Conservation (phyloP, 768 basidiomycete genomes). For the Harrya chromipes region DNA sequence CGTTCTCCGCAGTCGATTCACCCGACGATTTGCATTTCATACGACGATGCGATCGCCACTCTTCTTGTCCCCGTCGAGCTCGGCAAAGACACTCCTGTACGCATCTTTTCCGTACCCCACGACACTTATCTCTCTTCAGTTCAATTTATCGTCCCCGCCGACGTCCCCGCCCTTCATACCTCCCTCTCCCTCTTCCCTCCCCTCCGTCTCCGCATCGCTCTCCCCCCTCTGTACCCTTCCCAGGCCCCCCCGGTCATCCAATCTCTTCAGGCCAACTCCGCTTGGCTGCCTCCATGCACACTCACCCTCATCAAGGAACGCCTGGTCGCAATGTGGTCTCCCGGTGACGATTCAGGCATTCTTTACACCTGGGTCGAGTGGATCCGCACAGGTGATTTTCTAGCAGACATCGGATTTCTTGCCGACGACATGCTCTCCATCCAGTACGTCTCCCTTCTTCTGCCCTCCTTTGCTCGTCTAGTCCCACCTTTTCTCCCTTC, state of each 20-base stretch:
- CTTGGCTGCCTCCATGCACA: slow-evolving; percentile 49
- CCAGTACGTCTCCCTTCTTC: slow-evolving; percentile 15
- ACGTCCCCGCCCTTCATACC: background rate
- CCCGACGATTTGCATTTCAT: slow-evolving; percentile 60
- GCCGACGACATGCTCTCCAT: slow-evolving; percentile 32
- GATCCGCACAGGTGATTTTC: slow-evolving; percentile 64
- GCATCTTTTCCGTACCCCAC: slow-evolving; percentile 26
- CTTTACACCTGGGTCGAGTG: slow-evolving; percentile 73
- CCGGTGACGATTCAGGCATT: slow-evolving; percentile 46
- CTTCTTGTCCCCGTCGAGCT: slow-evolving; percentile 66
- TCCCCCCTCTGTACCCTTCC: slow-evolving; percentile 57
- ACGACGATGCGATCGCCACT: slow-evolving; percentile 29
- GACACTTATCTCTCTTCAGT: slow-evolving; percentile 5
- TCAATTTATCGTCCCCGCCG: background rate
- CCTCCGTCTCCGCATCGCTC: slow-evolving; percentile 51
- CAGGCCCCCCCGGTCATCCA: slow-evolving; percentile 49
- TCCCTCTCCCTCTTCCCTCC: slow-evolving; percentile 59
- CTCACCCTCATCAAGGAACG: slow-evolving; percentile 35
- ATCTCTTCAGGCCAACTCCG: slow-evolving; percentile 52
- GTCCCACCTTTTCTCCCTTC: background rate
- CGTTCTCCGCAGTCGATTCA: slow-evolving; percentile 59
- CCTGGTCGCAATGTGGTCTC: slow-evolving; percentile 55
- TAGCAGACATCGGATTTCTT: slow-evolving; percentile 43
- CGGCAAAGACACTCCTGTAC: slow-evolving; percentile 37
- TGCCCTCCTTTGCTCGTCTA: slow-evolving; percentile 31